Conservation (phyloP, 768 basidiomycete genomes). For the Crepidotus variabilis region DNA sequence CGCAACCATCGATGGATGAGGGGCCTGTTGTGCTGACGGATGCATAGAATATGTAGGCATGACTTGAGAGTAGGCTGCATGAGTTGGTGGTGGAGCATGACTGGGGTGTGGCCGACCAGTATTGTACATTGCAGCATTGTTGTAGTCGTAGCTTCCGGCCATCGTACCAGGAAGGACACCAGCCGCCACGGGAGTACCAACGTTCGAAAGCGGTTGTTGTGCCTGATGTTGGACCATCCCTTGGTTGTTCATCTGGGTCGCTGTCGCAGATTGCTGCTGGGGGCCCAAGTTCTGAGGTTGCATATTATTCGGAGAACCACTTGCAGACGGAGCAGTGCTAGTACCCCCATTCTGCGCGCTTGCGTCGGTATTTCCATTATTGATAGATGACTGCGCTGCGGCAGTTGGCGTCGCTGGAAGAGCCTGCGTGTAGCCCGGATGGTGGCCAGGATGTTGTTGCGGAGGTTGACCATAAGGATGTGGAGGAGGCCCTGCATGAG, state of each 20-base stretch:
- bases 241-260: background rate
- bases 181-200: background rate
- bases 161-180: background rate
- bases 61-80: conserved; percentile 15
- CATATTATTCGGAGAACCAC: background rate
- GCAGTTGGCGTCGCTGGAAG: background rate
- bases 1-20: background rate
- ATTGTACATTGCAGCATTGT: background rate
- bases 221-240: background rate
- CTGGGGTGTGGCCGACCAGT: background rate
- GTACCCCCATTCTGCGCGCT: background rate
- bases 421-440: conserved; percentile 1
- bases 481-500: too few relatives aligned
- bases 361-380: background rate
- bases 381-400: background rate
- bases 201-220: background rate
- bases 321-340: background rate
- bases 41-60: conserved; percentile 1
- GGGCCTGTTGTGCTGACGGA: background rate
- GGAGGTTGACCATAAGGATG: conserved; percentile 13
- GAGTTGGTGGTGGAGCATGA: conserved; percentile 8
- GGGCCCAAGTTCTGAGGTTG: background rate
- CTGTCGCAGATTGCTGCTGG: background rate
- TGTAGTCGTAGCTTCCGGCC: background rate
- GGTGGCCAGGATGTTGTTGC: conserved; percentile 4